Evolutionary conservation across 2,329 filamentous ascomycete genomes (phyloP).

Genomic region (Alternaria sp.): DNA sequence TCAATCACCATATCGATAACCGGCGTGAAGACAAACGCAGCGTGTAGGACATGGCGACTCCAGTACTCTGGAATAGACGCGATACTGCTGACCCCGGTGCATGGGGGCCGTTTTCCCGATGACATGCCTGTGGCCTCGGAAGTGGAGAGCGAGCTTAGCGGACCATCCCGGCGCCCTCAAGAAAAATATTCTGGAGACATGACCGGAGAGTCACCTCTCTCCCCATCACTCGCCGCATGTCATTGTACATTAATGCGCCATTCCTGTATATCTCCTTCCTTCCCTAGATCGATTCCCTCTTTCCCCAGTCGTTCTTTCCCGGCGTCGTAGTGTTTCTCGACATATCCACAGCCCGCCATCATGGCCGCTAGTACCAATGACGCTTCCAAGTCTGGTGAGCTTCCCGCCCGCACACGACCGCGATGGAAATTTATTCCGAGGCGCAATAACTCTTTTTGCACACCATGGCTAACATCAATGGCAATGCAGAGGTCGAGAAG

Average conservation of each 20-base stretch:
- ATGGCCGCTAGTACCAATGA: conserved; percentile 48
- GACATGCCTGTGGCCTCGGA: conserved; percentile 14
- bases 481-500: conserved; percentile 32
- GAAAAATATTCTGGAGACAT: conserved; percentile 39
- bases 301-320: conserved; percentile 29
- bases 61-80: neutral
- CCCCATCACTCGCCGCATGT: conserved; percentile 23
- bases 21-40: neutral
- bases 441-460: neutral
- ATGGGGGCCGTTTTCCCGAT: conserved; percentile 15
- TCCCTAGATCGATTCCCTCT: conserved; percentile 29
- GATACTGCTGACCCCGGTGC: neutral
- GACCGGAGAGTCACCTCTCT: conserved; percentile 6
- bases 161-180: conserved; percentile 24
- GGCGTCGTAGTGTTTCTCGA: conserved; percentile 19
- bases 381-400: conserved; percentile 48
- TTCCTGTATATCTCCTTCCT: conserved; percentile 36
- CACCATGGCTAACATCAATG: conserved; percentile 31
- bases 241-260: conserved; percentile 45
- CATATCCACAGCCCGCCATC: conserved; percentile 19
- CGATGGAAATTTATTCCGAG: neutral
- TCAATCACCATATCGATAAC: neutral
- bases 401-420: conserved; percentile 18
- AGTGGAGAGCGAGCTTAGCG: conserved; percentile 26
- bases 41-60: neutral